These are phyloP conservation scores for Diutina pseudorugosa DNA, from an alignment of 1,139 yeast species.

Conservation along the genomic window DNA sequence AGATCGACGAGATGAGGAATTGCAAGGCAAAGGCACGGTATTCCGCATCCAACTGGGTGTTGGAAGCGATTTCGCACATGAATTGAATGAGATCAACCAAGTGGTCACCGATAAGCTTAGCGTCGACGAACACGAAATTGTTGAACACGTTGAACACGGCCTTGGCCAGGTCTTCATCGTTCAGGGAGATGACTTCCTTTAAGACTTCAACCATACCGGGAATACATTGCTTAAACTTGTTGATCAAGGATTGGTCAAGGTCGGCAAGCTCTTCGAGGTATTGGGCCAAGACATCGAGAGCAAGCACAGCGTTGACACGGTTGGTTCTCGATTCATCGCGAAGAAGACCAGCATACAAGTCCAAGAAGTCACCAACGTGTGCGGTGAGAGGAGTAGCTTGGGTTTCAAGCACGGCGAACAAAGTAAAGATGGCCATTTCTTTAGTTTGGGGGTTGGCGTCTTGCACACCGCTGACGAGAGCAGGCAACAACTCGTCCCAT, in stretches of 20 bases:
- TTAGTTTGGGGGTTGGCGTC: conserved; percentile 50
- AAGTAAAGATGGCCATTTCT: conserved; percentile 75
- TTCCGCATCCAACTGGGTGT: conserved; percentile 64
- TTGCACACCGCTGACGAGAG: conserved; percentile 52
- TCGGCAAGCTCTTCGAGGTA: conserved; percentile 46
- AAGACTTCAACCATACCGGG: conserved; percentile 79
- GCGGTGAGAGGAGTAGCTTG: conserved; percentile 52
- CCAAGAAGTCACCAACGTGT: conserved; percentile 55
- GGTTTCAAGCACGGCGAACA: conserved; percentile 69
- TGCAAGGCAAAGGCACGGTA: conserved; percentile 75
- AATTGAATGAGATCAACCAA: conserved; percentile 58
- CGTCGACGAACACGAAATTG: conserved; percentile 64
- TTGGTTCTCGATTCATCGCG: conserved; percentile 59
- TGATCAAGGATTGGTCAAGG: conserved; percentile 36
- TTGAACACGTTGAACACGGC: conserved; percentile 79
- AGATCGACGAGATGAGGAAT: conserved; percentile 68
- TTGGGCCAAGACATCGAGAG: conserved; percentile 67
- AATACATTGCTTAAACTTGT: conserved; percentile 51
- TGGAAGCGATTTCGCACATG: conserved; percentile 64
- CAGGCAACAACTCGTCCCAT: conserved; percentile 74
- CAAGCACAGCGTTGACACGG: conserved; percentile 74
- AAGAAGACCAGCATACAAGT: conserved; percentile 56
- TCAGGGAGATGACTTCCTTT: conserved; percentile 57
- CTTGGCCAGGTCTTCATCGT: conserved; percentile 62
- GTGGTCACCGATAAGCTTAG: conserved; percentile 68